Conservation (phyloP, 1,284 basidiomycete species). For the Marasmius sp. region DNA sequence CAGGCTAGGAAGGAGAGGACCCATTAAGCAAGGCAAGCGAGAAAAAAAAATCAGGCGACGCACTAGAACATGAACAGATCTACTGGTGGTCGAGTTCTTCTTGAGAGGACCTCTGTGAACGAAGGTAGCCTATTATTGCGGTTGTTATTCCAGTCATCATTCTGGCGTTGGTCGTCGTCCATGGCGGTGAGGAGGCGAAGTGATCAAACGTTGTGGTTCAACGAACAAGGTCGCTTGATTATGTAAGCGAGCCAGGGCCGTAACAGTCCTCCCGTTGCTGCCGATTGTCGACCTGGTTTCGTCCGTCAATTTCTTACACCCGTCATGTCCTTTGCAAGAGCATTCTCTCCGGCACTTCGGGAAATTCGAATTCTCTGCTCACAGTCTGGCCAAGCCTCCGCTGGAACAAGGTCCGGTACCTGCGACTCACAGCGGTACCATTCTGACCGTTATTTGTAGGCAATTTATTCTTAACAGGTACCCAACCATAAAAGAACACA, state of each 20-base stretch:
- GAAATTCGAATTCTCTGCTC: slow-evolving; percentile 88
- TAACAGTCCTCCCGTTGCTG: not conserved
- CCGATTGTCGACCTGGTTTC: not conserved
- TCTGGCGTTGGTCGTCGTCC: slow-evolving; percentile 62
- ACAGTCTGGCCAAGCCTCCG: slow-evolving; percentile 76
- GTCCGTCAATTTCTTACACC: slow-evolving; percentile 14
- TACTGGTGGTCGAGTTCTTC: slow-evolving; percentile 89
- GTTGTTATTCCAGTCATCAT: slow-evolving; percentile 68
- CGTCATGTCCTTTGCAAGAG: slow-evolving; percentile 74
- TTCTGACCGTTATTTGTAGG: slow-evolving; percentile 38
- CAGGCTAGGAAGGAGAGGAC: slow-evolving; percentile 45
- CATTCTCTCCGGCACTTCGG: slow-evolving; percentile 79
- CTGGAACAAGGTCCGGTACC: slow-evolving; percentile 73
- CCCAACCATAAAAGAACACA: slow-evolving; percentile 81
- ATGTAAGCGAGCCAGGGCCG: slow-evolving; percentile 27
- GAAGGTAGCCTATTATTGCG: slow-evolving; percentile 74
- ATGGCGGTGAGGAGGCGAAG: slow-evolving; percentile 25
- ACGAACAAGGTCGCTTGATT: slow-evolving; percentile 26
- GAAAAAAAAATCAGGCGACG: slow-evolving; percentile 32
- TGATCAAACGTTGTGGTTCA: slow-evolving; percentile 6
- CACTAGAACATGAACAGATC: slow-evolving; percentile 99
- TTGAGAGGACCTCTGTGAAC: slow-evolving; percentile 83
- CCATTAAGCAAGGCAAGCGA: slow-evolving; percentile 6
- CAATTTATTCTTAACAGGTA: slow-evolving; percentile 86
- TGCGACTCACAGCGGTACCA: slow-evolving; percentile 3